A percentile compares a stretch with the other conserved stretches of the same genome.
phyloP scores from a whole-genome alignment of 768 basidiomycete species.

The Boletus fagicola region DNA sequence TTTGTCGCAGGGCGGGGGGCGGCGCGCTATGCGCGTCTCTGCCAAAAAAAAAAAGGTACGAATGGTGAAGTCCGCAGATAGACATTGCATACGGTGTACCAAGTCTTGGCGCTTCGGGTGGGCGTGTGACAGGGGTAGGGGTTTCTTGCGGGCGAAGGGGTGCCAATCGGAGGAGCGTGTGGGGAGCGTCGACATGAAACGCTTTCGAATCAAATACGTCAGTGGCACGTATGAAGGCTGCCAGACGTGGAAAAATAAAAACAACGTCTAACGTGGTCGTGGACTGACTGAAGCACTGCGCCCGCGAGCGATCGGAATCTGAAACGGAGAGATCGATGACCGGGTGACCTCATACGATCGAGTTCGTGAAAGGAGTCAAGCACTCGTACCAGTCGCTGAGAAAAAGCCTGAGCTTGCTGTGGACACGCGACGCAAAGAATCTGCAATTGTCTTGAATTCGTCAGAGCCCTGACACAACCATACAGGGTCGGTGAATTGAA shows the following conservation, averaged over 20 bases:
- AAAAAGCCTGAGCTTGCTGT: neutral
- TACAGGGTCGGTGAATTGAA: constrained; percentile 20
- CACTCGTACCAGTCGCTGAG: neutral
- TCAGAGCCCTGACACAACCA: constrained; percentile 5
- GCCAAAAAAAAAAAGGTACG: neutral
- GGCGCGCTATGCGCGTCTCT: neutral
- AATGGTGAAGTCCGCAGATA: neutral
- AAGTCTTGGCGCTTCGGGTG: neutral
- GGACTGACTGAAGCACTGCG: constrained; percentile 4
- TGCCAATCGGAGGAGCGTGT: constrained; percentile 17
- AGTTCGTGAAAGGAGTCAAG: neutral
- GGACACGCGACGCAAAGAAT: constrained; percentile 4
- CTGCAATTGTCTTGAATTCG: neutral
- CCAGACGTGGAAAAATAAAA: constrained; percentile 1
- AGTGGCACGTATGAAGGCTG: constrained; percentile 11
- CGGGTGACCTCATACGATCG: constrained; percentile 4
- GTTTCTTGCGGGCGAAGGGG: constrained; percentile 22
- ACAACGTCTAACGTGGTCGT: constrained; percentile 12
- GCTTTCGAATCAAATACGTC: constrained; percentile 18
- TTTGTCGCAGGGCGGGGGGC: neutral
- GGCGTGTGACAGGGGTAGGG: constrained; percentile 5
- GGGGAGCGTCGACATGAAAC: constrained; percentile 29
- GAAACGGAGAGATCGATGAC: constrained; percentile 6
- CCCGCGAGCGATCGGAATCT: constrained; percentile 13
- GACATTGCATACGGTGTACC: neutral